Evolutionary conservation across 2,329 filamentous ascomycete genomes (phyloP), one percentile per base, ranked within the genome.

Genomic region (Colletotrichum sp.): DNA sequence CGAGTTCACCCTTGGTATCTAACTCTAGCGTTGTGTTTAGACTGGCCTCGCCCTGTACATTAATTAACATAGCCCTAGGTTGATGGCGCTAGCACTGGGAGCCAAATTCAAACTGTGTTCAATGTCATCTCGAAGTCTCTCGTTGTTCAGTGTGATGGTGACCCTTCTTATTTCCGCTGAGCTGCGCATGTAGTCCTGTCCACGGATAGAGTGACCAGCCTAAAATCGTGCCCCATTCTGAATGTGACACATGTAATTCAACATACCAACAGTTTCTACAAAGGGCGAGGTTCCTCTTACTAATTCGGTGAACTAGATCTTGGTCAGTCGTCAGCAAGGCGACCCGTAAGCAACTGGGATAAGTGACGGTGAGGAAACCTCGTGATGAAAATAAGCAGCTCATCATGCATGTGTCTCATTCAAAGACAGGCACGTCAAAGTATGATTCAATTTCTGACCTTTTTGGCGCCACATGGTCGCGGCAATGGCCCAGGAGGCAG

Each of bases 1-100:
- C 82, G 95, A 98, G 88, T 98, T 98, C 88, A 94, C 93, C 81
- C 91, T 98, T 84, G 96, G 96, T 88, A 98, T 98, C 90, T 98
- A 95, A 89, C 75, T 73, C 72, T 76, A 70, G 75, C 75, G 73
- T 73, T 72, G 69, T 76, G 66, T 73, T 77, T 63, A 77, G 57
- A 76, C 69, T 57, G 68, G 69, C 71, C 77, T 73, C 65, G 64
- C 68, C 73, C 67, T 77, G 77, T 78, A 75, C 76, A 78, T 74
- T 76, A 76, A 77, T 79, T 77, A 74, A 73, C 74, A 73, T 75
- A 74, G 65, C 70, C 63, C 64, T 69, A 74, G 74, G 74, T 76
- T 70, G 68, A 70, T 32, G 68, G 68, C 44, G 64, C 70, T 70
- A 48, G 66, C 65, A 68, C 66, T 68, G 66, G 48, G 52, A 68